These are phyloP conservation scores for Thermochaetoides dissita DNA, from an alignment of 2,329 filamentous ascomycete species.

Conservation along the genomic window DNA sequence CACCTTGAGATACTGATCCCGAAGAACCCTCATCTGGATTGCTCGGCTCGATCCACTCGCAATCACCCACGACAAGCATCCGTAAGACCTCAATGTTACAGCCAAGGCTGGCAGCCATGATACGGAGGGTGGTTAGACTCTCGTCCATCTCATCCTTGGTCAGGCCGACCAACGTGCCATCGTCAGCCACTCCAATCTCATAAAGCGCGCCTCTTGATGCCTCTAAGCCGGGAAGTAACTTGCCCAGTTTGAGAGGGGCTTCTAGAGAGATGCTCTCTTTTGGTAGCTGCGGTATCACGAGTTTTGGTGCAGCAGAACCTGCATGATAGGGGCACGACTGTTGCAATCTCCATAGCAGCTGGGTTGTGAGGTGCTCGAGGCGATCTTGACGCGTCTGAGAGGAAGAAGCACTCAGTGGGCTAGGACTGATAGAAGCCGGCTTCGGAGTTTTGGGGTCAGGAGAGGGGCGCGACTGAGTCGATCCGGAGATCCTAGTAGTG, in stretches of 20 bases:
- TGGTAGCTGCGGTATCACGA: constrained; percentile 62
- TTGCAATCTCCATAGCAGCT: constrained; percentile 85
- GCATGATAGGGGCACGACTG: constrained; percentile 88
- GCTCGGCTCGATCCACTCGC: constrained; percentile 49
- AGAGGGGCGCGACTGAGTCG: constrained; percentile 18
- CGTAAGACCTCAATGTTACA: constrained; percentile 72
- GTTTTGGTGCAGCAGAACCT: constrained; percentile 53
- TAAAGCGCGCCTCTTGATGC: constrained; percentile 89
- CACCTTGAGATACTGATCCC: constrained; percentile 16
- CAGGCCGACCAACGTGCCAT: constrained; percentile 79
- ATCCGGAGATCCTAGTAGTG: constrained; percentile 20
- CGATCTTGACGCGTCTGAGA: constrained; percentile 67
- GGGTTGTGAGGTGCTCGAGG: constrained; percentile 82
- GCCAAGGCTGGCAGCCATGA: constrained; percentile 86
- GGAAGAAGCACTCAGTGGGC: constrained; percentile 20
- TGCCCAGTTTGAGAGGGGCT: constrained; percentile 33
- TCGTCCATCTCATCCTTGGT: constrained; percentile 86
- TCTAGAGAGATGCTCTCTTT: constrained; percentile 40
- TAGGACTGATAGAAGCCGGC: constrained; percentile 10
- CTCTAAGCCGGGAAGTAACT: constrained; percentile 66
- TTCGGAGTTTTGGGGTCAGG: constrained; percentile 18
- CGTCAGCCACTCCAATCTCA: constrained; percentile 90
- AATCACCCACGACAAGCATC: constrained; percentile 72
- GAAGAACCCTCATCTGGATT: constrained; percentile 22
- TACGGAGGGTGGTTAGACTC: constrained; percentile 67